phyloP scores from a whole-genome alignment of 2,329 filamentous ascomycete species.

The Diplodia sapinea region DNA sequence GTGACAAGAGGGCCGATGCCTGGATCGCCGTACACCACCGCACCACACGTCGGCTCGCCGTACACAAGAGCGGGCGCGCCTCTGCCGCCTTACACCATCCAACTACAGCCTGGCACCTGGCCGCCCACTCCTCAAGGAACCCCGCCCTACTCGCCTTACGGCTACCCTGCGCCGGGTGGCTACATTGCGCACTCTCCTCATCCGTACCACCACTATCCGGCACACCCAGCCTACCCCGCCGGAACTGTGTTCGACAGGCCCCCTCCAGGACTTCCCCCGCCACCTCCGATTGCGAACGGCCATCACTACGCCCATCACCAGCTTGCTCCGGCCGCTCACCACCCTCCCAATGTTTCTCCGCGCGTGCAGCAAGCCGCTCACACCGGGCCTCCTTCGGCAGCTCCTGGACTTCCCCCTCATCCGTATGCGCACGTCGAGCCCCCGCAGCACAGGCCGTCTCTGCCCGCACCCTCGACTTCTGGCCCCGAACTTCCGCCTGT shows the following conservation, averaged over 20 bases:
- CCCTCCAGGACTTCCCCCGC: constrained; percentile 48
- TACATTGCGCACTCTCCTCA: constrained; percentile 31
- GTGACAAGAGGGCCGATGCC: constrained; percentile 76
- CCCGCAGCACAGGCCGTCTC: constrained; percentile 31
- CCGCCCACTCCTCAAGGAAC: constrained; percentile 50
- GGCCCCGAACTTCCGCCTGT: constrained; percentile 47
- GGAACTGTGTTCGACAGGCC: constrained; percentile 48
- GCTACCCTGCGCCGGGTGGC: constrained; percentile 31
- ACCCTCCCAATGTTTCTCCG: constrained; percentile 47
- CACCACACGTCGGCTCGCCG: constrained; percentile 61
- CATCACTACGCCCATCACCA: constrained; percentile 40
- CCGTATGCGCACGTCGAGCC: constrained; percentile 32
- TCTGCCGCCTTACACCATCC: constrained; percentile 51
- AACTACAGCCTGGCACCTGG: constrained; percentile 47
- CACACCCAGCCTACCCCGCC: constrained; percentile 30
- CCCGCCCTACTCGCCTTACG: constrained; percentile 50
- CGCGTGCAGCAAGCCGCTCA: constrained; percentile 50
- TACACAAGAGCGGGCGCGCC: constrained; percentile 52
- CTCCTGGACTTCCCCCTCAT: constrained; percentile 55
- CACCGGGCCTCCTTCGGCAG: constrained; percentile 47
- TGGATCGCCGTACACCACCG: constrained; percentile 61
- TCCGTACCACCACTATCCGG: constrained; percentile 22
- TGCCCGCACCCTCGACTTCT: constrained; percentile 7
- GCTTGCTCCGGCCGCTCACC: constrained; percentile 36
- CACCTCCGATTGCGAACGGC: constrained; percentile 42